A percentile compares a stretch with the other conserved stretches of the same genome.
Conservation (phyloP, 1,139 yeast species). For the Lodderomyces margitis region DNA sequence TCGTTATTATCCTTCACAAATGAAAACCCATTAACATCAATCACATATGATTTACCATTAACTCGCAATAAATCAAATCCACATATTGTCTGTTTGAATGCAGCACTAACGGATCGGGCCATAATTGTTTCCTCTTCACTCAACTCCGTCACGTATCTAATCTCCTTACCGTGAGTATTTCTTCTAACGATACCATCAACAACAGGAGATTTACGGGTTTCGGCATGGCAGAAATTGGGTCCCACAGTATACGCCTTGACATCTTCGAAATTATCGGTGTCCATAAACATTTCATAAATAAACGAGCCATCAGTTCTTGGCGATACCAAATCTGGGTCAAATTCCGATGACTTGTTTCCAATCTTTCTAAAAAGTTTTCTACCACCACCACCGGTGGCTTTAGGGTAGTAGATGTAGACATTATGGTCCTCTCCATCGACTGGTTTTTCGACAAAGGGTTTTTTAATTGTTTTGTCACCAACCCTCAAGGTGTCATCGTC, state of each 20-base stretch:
- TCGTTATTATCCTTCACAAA: slow-evolving; percentile 90
- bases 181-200: slow-evolving; percentile 98
- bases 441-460: slow-evolving; percentile 98
- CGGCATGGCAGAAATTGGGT: slow-evolving; percentile 88
- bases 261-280: slow-evolving; percentile 96
- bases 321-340: slow-evolving; percentile 69
- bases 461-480: slow-evolving; percentile 66
- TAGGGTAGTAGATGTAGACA: slow-evolving; percentile 87
- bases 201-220: slow-evolving; percentile 96
- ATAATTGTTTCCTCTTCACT: slow-evolving; percentile 71
- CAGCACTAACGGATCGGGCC: slow-evolving; percentile 72
- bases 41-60: slow-evolving; percentile 83
- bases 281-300: slow-evolving; percentile 94
- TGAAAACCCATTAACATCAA: slow-evolving; percentile 97
- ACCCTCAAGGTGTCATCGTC: slow-evolving; percentile 83
- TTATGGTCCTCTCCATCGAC: slow-evolving; percentile 99
- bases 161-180: slow-evolving; percentile 96
- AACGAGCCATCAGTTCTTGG: slow-evolving; percentile 92
- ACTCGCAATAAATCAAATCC: slow-evolving; percentile 95
- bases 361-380: slow-evolving; percentile 90
- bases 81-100: slow-evolving; percentile 93
- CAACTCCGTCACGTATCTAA: slow-evolving; percentile 82
- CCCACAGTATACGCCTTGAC: slow-evolving; percentile 99
- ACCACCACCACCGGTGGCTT: slow-evolving; percentile 95
- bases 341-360: slow-evolving; percentile 96